Percentiles rank a stretch among this genome's conserved stretches.
phyloP scores from a whole-genome alignment of 2,329 filamentous ascomycete genomes.

The Aspergillus sp. region DNA sequence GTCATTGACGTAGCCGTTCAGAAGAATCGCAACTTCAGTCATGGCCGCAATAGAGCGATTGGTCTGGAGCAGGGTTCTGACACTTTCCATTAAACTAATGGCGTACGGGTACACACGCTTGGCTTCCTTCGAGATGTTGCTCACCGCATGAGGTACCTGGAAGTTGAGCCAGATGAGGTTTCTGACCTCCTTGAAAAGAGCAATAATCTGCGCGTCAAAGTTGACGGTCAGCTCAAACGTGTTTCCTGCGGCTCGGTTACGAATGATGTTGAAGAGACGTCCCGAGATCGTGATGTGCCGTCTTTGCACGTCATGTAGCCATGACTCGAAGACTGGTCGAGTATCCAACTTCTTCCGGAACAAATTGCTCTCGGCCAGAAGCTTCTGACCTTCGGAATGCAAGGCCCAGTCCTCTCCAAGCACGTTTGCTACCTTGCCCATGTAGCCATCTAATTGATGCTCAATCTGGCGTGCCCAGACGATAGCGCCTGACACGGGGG shows the following conservation, averaged over 20 bases:
- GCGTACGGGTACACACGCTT: conserved; percentile 97
- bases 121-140: conserved; percentile 96
- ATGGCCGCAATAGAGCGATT: conserved; percentile 80
- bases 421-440: conserved; percentile 99
- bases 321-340: conserved; percentile 89
- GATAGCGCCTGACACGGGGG: conserved; percentile 93
- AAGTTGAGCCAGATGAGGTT: conserved; percentile 96
- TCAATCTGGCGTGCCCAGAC: conserved; percentile 98
- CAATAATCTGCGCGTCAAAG: conserved; percentile 96
- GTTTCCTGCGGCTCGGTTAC: conserved; percentile 87
- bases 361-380: conserved; percentile 85
- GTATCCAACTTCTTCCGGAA: conserved; percentile 98
- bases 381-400: conserved; percentile 91
- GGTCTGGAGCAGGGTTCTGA: conserved; percentile 89
- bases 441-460: conserved; percentile 90
- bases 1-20: conserved; percentile 90
- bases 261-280: conserved; percentile 84
- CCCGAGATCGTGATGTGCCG: conserved; percentile 90
- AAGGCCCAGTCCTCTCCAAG: conserved; percentile 92
- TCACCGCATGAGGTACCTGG: conserved; percentile 89
- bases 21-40: conserved; percentile 80
- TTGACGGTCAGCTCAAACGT: conserved; percentile 87
- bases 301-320: conserved; percentile 85
- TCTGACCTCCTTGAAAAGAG: conserved; percentile 96
- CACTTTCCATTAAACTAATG: conserved; percentile 97